phyloP scores from a whole-genome alignment of 2,329 filamentous ascomycete genomes.

The Fusarium globosum region DNA sequence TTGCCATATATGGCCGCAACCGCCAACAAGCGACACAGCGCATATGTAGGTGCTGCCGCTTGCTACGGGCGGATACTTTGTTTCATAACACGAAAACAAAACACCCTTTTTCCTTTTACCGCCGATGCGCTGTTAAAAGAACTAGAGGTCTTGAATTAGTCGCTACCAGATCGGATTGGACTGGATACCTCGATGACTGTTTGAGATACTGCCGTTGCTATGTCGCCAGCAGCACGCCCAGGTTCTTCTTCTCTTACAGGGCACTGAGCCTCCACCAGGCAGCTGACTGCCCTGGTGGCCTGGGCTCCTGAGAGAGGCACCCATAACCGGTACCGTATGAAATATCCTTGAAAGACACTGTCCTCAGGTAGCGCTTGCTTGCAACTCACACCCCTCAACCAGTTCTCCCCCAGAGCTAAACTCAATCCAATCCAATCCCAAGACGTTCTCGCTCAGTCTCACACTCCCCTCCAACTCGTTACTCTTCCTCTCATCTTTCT shows the following conservation, averaged over 20 bases:
- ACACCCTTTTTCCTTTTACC: not conserved
- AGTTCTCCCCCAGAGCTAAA: constrained; percentile 43
- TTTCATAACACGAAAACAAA: constrained; percentile 30
- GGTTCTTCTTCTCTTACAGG: constrained; percentile 22
- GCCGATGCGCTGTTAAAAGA: constrained; percentile 21
- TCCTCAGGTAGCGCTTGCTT: constrained; percentile 31
- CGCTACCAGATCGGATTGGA: constrained; percentile 18
- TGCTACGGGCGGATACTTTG: constrained; percentile 21
- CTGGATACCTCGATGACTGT: constrained; percentile 22
- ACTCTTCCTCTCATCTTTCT: constrained; percentile 37
- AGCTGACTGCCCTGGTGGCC: constrained; percentile 24
- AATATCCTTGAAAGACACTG: constrained; percentile 14
- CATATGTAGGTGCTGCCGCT: constrained; percentile 17
- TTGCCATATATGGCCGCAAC: not conserved
- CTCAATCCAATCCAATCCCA: constrained; percentile 44
- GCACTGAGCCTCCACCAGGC: constrained; percentile 26
- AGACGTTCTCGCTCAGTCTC: constrained; percentile 37
- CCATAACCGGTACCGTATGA: constrained; percentile 25
- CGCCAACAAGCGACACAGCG: constrained; percentile 10
- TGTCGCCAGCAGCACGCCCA: constrained; percentile 27
- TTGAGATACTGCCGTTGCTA: constrained; percentile 42
- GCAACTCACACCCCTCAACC: constrained; percentile 31
- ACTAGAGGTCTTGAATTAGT: not conserved
- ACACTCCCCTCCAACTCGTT: constrained; percentile 35
- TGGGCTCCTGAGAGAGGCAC: constrained; percentile 9